phyloP scores from a whole-genome alignment of 2,329 filamentous ascomycete species.

The Thelonectria discophora region DNA sequence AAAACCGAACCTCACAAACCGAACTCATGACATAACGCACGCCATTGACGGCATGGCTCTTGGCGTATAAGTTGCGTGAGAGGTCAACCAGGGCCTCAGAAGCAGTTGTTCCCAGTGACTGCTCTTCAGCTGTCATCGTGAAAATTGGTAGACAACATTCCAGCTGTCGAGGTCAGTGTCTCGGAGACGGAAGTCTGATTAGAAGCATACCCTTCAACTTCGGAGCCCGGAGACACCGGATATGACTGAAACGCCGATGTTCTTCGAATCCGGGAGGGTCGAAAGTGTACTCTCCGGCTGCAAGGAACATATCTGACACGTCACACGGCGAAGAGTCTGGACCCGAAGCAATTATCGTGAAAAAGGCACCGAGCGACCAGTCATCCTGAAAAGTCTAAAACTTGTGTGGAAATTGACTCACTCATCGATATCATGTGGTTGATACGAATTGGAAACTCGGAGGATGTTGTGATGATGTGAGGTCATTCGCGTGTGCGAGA shows the following conservation, averaged over 20 bases:
- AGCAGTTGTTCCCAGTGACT: neutral
- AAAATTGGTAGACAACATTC: slow-evolving; percentile 26
- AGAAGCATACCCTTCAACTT: slow-evolving; percentile 13
- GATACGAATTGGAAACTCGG: no score
- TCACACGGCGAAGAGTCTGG: slow-evolving; percentile 20
- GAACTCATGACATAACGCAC: slow-evolving; percentile 23
- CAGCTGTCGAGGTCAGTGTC: slow-evolving; percentile 21
- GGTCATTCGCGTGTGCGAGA: no score
- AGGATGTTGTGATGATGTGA: no score
- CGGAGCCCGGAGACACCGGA: neutral
- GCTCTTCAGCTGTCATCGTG: slow-evolving; percentile 15
- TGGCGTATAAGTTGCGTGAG: slow-evolving; percentile 11
- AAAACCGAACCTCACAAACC: slow-evolving; percentile 13
- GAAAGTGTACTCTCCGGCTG: slow-evolving; percentile 22
- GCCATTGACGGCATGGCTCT: slow-evolving; percentile 15
- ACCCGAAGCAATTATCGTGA: slow-evolving; percentile 22
- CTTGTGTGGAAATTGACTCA: slow-evolving; percentile 22
- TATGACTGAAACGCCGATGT: slow-evolving; percentile 2
- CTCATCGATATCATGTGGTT: slow-evolving; percentile 14
- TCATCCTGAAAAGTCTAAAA: slow-evolving; percentile 8
- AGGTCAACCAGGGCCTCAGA: slow-evolving; percentile 8
- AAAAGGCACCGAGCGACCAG: slow-evolving; percentile 23
- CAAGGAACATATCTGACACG: slow-evolving; percentile 18
- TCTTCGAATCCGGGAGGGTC: slow-evolving; percentile 15
- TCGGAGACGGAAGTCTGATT: slow-evolving; percentile 22